Evolutionary conservation across 768 basidiomycete species (phyloP), one percentile per base, ranked within the genome.

Genomic region (Phaffia tasmanica): DNA sequence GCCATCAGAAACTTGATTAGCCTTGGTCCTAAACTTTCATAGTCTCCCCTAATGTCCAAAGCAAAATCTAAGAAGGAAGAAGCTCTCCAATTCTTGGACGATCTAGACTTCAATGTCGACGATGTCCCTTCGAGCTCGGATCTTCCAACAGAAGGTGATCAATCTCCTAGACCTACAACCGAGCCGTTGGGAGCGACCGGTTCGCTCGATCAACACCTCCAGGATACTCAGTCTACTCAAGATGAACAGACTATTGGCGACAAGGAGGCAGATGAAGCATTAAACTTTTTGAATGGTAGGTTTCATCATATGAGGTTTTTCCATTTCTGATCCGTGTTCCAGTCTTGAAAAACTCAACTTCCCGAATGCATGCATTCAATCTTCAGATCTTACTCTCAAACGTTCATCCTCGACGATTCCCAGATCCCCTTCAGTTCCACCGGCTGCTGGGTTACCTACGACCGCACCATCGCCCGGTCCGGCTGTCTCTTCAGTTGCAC

Each of bases 71-170:
- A 65, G 50, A 62, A 60, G 18, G 51, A 79, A 57, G 93, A 98
- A 76, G 94, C 89, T 25, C 84, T 92, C 25, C 86, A 86, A 73
- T 86, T 98, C 78, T 85, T 98, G 55, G 90, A 95, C 73, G 91
- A 94, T 74, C 86, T 98, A 58, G 93, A 98, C 75, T 86, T 85
- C 35, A 82, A 29, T n/a, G 60, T 94, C 63, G 72, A 71, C 21
- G 73, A 63, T 18, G 64, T 60, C 27, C 58, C 73, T n/a, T 63
- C 73, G 29, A 69, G 72, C 2, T 57, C 70, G 15, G 65, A 65
- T 15, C 50, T 69, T 29, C 30, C 66, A 14, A 29, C 69, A 25
- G 35, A 69, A 3, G 27, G 62, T 8, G 27, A 69, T 7, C 15
- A 72, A 18, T 47, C 69, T 32, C 59, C 51, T 0, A 53, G 64